Evolutionary conservation across 179 eudicot species (phyloP), one percentile per base, ranked within the genome.

Genomic region (Beta macrorhiza): DNA sequence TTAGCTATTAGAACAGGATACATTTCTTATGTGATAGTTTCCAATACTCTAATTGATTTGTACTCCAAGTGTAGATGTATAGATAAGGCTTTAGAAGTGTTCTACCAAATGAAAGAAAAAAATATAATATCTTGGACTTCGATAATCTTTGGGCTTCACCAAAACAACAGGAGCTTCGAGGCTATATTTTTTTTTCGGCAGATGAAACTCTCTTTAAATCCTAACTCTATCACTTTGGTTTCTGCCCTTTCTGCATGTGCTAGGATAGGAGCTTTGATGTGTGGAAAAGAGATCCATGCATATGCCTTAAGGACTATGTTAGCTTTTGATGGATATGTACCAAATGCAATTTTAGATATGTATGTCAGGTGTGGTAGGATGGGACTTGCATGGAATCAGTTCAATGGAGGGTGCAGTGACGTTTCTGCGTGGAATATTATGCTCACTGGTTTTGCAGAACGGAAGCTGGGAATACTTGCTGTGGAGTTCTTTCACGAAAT

Each of bases 281-380:
- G 93, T 82, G 96, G 96, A 58, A 93, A 92, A 77, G 97, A 93
- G 86, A 92, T 90, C 74, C 97, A 93, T 84, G 94, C 97, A 25
- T 83, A 92, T 83, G 92, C 91, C 29, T 82, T 93, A 57, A 90
- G 94, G 78, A 87, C 77, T 29, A 91, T 86, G 74, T 70, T 89
- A n/a, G 91, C 85, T 71, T 86, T 80, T 75, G 90, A 90, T 74
- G 91, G 91, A 29, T 90, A 84, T 83, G 79, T 92, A 37, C 92
- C 94, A 44, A 92, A 92, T 87, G 92, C 94, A 63, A 72, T 93
- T 72, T 83, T 93, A 37, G 94, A 93, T 79, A 87, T 93, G 96
- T 93, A 93, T 82, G 94, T 91, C 11, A 90, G 93, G 80, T 90
- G 96, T 87, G 97, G 94, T 74, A 90, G 88, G 85, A 87, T 92